phyloP scores from a whole-genome alignment of 75 land plant genomes.

The Cupressus sempervirens region DNA sequence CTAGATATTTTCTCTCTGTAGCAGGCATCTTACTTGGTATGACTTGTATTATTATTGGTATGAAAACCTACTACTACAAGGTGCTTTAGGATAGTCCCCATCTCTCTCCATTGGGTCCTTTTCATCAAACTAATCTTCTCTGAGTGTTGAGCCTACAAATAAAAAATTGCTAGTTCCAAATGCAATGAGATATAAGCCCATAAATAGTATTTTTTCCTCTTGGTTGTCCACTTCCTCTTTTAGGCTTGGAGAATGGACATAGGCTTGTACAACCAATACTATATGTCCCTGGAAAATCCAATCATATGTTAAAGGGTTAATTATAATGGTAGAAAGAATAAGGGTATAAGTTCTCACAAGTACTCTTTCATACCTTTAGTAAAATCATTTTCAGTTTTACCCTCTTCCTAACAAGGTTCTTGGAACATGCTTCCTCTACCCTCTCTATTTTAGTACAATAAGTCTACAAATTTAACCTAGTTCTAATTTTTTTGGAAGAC shows the following conservation, averaged over 20 bases:
- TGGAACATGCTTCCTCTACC: no score
- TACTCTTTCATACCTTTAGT: no score
- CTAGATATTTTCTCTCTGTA: slow-evolving; percentile 36
- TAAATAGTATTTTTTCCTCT: slow-evolving; percentile 17
- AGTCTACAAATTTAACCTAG: no score
- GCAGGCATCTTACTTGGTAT: slow-evolving; percentile 23
- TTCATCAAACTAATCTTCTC: slow-evolving; percentile 67
- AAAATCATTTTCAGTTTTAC: no score
- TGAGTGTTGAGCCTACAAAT: slow-evolving; percentile 44
- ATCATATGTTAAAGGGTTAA: background rate
- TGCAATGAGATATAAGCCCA: slow-evolving; percentile 48
- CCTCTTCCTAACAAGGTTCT: no score
- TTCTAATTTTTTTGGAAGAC: no score
- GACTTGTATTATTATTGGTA: slow-evolving; percentile 28
- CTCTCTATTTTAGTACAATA: no score
- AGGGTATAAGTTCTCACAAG: no score
- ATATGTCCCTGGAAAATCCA: slow-evolving; percentile 14
- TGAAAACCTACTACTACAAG: slow-evolving; percentile 33
- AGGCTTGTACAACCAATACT: background rate
- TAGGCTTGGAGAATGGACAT: background rate
- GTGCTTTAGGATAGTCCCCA: slow-evolving; percentile 46
- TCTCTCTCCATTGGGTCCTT: slow-evolving; percentile 35
- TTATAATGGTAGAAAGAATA: no score
- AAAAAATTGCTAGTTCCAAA: slow-evolving; percentile 52
- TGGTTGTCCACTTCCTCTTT: slow-evolving; percentile 13